Conservation (phyloP, 2,329 filamentous ascomycete genomes). For the Tothia fuscella region DNA sequence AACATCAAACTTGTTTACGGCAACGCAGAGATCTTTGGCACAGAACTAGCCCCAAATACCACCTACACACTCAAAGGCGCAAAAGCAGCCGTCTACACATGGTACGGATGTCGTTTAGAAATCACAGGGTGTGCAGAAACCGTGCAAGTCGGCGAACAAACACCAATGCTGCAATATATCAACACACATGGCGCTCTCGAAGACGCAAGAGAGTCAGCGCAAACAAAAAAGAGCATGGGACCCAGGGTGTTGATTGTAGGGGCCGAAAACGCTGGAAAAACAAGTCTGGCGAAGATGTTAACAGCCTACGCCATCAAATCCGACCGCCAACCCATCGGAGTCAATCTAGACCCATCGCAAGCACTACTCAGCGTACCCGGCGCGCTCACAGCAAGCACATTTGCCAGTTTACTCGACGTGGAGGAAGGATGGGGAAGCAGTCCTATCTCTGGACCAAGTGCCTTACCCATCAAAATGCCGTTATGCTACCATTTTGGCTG, state of each 20-base stretch:
- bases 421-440: conserved; percentile 75
- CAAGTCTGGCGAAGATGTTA: conserved; percentile 63
- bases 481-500: conserved; percentile 82
- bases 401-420: conserved; percentile 77
- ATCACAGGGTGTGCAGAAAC: conserved; percentile 56
- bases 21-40: conserved; percentile 86
- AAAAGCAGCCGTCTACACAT: conserved; percentile 84
- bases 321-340: conserved; percentile 63
- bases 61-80: conserved; percentile 69
- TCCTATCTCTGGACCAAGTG: conserved; percentile 79
- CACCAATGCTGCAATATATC: conserved; percentile 65
- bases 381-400: conserved; percentile 73
- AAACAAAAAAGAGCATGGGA: conserved; percentile 30
- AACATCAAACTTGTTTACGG: conserved; percentile 53
- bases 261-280: conserved; percentile 69
- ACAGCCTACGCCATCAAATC: conserved; percentile 67
- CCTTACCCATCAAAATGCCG: conserved; percentile 81
- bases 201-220: conserved; percentile 41
- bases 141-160: conserved; percentile 65
- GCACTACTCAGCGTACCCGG: conserved; percentile 47
- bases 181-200: conserved; percentile 86
- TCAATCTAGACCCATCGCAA: conserved; percentile 77
- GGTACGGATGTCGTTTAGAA: conserved; percentile 80
- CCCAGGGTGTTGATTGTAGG: conserved; percentile 81
- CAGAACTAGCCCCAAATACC: conserved; percentile 73